Evolutionary conservation across 805 yeast species (phyloP), one percentile per base, ranked within the genome.

Genomic region (Candida manassasensis): DNA sequence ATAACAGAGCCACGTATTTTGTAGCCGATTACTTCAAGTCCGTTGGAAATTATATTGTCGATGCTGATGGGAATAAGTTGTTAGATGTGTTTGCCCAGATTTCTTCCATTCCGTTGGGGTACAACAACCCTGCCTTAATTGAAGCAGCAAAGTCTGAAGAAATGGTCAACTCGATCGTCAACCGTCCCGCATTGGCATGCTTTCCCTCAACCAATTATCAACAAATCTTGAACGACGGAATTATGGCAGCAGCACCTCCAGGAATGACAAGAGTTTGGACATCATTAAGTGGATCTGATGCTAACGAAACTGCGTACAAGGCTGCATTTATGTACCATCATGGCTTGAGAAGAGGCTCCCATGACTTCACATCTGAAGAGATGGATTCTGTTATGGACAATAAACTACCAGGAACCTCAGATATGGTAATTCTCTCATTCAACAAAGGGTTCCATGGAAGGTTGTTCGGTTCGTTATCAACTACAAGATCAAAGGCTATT

Each of bases 291-390:
- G 85, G 86, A 32, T 77, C 85, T 2, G 79, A 75, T 55, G 85
- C 85, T 36, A 79, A 79, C 45, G 86, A 79, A 53, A 68, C 79
- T 40, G 86, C 86, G 1, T 78, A 69, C 59, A 79, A 79, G 48
- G 86, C 86, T 11, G 84, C 83, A 2, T 77, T 77, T 52, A 77
- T 79, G 75, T 76, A 73, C 54, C 76, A 71, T 53, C 78, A 73
- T 45, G 70, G 76, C 19, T 67, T 71, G 44, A 63, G 60, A 43
- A 71, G 86, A 55, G 78, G 75, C 19, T 47, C 54, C 2, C 48
- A 53, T 35, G 69, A 63, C 27, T 74, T 75, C 49, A 52, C 73
- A 2, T 45, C 43, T 12, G 75, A 70, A 46, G 79, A 75, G 44
- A 54, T 70, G 42, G 38, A 48, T 0, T 61, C 75, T 4, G 73